These are phyloP conservation scores for Rosellinia necatrix DNA, from an alignment of 2,329 filamentous ascomycete species.

Conservation along the genomic window DNA sequence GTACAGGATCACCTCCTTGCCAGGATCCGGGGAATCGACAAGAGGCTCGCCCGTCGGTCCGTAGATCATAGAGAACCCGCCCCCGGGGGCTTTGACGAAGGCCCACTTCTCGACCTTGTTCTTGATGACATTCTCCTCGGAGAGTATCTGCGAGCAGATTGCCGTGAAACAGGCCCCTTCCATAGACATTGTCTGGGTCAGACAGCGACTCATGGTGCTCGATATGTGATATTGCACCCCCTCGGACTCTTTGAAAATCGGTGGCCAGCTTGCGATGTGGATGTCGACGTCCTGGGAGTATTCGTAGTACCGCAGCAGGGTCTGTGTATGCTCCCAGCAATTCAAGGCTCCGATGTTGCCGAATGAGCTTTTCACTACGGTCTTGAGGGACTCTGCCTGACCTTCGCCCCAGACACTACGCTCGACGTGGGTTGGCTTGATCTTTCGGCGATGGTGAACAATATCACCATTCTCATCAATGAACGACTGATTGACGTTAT, in stretches of 20 bases:
- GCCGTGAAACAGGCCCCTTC: slow-evolving; percentile 44
- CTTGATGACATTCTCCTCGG: not conserved
- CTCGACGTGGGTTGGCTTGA: slow-evolving; percentile 60
- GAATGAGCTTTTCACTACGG: slow-evolving; percentile 46
- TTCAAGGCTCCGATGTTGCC: slow-evolving; percentile 51
- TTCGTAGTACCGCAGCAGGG: slow-evolving; percentile 54
- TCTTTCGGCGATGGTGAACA: slow-evolving; percentile 46
- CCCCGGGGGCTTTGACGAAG: slow-evolving; percentile 32
- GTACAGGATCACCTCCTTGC: slow-evolving; percentile 52
- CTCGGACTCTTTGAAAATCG: slow-evolving; percentile 28
- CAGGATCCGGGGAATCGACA: slow-evolving; percentile 42
- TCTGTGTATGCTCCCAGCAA: slow-evolving; percentile 58
- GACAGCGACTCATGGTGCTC: slow-evolving; percentile 42
- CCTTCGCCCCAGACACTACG: slow-evolving; percentile 55
- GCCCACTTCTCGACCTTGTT: not conserved
- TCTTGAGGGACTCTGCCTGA: slow-evolving; percentile 43
- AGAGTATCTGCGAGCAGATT: slow-evolving; percentile 1
- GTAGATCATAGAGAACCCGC: slow-evolving; percentile 52
- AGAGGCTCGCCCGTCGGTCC: slow-evolving; percentile 56
- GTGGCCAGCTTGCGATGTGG: slow-evolving; percentile 55
- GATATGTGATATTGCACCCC: slow-evolving; percentile 28
- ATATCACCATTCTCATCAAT: slow-evolving; percentile 15
- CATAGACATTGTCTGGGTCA: slow-evolving; percentile 47
- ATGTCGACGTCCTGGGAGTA: slow-evolving; percentile 50
- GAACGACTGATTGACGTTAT: not conserved